phyloP scores from a whole-genome alignment of 225 moss, liverwort and hornwort genomes.

The Antitrichia curtipendula region DNA sequence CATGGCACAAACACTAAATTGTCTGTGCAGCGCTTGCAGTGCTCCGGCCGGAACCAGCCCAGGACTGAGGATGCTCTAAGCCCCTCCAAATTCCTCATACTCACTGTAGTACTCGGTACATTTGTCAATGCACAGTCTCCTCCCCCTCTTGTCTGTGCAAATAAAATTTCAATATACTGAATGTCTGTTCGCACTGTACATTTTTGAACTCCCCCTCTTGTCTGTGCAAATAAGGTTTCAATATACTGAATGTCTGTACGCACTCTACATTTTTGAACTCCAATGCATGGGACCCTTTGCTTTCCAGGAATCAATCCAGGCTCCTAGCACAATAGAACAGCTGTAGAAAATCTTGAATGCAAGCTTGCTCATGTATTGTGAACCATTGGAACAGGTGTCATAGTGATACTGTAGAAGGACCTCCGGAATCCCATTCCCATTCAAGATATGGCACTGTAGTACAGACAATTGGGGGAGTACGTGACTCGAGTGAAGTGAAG shows the following conservation, averaged over 20 bases:
- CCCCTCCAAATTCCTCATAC: background rate
- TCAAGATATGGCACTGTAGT: background rate
- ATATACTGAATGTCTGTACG: background rate
- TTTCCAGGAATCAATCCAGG: background rate
- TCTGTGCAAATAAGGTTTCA: background rate
- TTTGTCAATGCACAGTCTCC: background rate
- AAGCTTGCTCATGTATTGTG: too few species aligned
- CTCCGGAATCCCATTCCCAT: too few species aligned
- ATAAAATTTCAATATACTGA: background rate
- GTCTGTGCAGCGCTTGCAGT: too few species aligned
- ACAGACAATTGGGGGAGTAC: background rate
- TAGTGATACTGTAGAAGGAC: too few species aligned
- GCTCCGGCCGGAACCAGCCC: too few species aligned
- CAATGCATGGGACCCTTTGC: background rate
- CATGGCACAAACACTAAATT: too few species aligned
- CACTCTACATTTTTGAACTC: background rate
- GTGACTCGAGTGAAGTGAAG: background rate
- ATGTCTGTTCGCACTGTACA: background rate
- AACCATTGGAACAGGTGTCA: too few species aligned
- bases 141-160: background rate
- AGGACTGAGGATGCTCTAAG: too few species aligned
- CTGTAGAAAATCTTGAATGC: too few species aligned
- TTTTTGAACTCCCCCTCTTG: background rate
- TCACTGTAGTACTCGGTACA: background rate
- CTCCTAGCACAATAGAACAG: background rate